Evolutionary conservation across 1,139 yeast genomes (phyloP), one percentile per base, ranked within the genome.

Genomic region (Kurtzmaniella quercitrusa): DNA sequence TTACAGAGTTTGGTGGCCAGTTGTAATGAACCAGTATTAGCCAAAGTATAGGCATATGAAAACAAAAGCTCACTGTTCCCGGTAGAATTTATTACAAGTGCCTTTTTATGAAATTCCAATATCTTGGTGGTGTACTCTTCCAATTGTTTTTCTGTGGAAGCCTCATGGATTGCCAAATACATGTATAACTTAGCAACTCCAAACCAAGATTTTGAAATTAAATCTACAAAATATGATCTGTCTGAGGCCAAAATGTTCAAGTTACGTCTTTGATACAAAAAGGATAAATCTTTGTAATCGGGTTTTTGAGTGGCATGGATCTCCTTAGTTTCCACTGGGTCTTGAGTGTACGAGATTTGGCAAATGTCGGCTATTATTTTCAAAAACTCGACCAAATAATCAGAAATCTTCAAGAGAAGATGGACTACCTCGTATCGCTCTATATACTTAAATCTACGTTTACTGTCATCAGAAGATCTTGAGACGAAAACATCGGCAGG

Each of bases 51-150:
- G 2, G 75, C 75, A 54, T 72, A 73, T 42, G 58, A 60, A 52
- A 68, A 67, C 39, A 72, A 55, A 44, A 58, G 57, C 12, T 52
- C 48, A 12, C 56, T 55, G 46, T 61, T 64, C 1, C 74, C 75
- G 1, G 72, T 65, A n/a, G 73, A 59, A 51, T 71, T 69, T 9
- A 70, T 58, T 36, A 70, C 67, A 42, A 73, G 62, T 38, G 70
- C 55, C 44, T 65, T 68, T 48, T 71, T 70, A 49, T 66, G 67
- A 49, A 53, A 59, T 17, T 39, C 41, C 39, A 67, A 45, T n/a
- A 62, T 58, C 15, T 57, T 52, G 2, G 39, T 21, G 19, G 51
- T 53, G 43, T 57, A 48, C 10, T 31, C 43, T 5, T 53, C 44
- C 44, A 66, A 55, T 1, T 43, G 41, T 8, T 55, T 60, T 19